phyloP scores from a whole-genome alignment of 179 eudicot species.

The Spergularia azorica region DNA sequence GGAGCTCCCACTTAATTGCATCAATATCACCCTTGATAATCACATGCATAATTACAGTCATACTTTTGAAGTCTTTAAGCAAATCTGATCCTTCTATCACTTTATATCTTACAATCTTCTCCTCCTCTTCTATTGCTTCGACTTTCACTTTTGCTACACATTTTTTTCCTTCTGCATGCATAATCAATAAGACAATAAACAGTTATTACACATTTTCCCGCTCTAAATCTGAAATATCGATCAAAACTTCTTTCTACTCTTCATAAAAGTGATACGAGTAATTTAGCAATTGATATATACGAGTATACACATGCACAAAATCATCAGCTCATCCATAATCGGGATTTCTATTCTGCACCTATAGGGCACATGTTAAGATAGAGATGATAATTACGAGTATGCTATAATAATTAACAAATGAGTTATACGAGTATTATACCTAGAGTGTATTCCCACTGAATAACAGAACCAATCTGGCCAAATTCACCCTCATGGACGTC shows the following conservation, averaged over 20 bases:
- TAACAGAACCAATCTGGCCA: conserved; percentile 12
- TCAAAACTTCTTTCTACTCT: too few relatives aligned
- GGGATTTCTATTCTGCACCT: background rate
- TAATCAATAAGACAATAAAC: too few relatives aligned
- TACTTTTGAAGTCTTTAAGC: conserved; percentile 10
- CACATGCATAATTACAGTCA: background rate
- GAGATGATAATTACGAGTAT: background rate
- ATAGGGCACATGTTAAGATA: too few relatives aligned
- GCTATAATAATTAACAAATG: background rate
- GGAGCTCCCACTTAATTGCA: conserved; percentile 11
- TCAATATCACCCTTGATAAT: conserved; percentile 1
- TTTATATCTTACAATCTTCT: conserved; percentile 16
- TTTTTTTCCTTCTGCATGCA: conserved; percentile 16
- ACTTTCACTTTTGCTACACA: background rate
- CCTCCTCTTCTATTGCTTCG: conserved; percentile 25
- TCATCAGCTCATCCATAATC: too few relatives aligned
- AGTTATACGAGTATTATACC: background rate
- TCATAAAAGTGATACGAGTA: too few relatives aligned
- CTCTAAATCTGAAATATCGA: too few relatives aligned
- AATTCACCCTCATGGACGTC: conserved; percentile 17
- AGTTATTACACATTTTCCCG: too few relatives aligned
- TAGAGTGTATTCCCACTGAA: conserved; percentile 10
- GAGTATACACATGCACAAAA: too few relatives aligned
- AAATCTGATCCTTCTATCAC: conserved; percentile 8
- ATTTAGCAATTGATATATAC: too few relatives aligned